Conservation (phyloP, 2,329 filamentous ascomycete species). For the Xylaria arbuscula region DNA sequence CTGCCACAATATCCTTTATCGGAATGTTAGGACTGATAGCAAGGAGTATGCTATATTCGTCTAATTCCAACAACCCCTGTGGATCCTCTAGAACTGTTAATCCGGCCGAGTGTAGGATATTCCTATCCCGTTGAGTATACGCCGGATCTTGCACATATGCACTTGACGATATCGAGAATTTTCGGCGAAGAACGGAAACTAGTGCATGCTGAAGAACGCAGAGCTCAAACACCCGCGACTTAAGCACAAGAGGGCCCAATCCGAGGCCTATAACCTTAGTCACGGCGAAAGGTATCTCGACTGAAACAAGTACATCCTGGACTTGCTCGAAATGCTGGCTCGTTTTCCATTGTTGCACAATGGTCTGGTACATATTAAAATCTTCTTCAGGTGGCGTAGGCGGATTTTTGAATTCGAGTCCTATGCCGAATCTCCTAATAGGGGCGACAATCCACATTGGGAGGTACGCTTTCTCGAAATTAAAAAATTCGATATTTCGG, state of each 20-base stretch:
- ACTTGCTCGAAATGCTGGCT: conserved; percentile 38
- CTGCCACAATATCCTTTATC: conserved; percentile 40
- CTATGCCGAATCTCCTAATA: conserved; percentile 17
- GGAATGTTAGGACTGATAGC: conserved; percentile 38
- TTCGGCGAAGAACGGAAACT: conserved; percentile 34
- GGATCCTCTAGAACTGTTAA: conserved; percentile 43
- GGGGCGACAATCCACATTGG: conserved; percentile 38
- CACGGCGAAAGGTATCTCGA: conserved; percentile 35
- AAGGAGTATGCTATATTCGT: conserved; percentile 41
- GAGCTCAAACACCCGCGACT: conserved; percentile 28
- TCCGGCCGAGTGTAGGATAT: conserved; percentile 35
- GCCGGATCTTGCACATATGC: conserved; percentile 38
- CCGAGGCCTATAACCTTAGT: conserved; percentile 39
- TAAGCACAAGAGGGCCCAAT: conserved; percentile 34
- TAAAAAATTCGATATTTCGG: conserved; percentile 22
- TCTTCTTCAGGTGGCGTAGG: conserved; percentile 29
- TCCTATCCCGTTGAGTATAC: conserved; percentile 38
- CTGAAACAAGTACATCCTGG: conserved; percentile 32
- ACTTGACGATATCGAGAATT: conserved; percentile 25
- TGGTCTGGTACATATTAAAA: conserved; percentile 32
- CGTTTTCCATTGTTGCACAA: conserved; percentile 37
- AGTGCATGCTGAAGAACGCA: conserved; percentile 38
- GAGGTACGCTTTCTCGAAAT: conserved; percentile 34
- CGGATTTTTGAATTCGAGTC: conserved; percentile 26
- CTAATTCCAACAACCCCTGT: conserved; percentile 39